Percentiles rank a stretch among this genome's conserved stretches.
phyloP scores from a whole-genome alignment of 164 flowering plant species.

The Sedum album region DNA sequence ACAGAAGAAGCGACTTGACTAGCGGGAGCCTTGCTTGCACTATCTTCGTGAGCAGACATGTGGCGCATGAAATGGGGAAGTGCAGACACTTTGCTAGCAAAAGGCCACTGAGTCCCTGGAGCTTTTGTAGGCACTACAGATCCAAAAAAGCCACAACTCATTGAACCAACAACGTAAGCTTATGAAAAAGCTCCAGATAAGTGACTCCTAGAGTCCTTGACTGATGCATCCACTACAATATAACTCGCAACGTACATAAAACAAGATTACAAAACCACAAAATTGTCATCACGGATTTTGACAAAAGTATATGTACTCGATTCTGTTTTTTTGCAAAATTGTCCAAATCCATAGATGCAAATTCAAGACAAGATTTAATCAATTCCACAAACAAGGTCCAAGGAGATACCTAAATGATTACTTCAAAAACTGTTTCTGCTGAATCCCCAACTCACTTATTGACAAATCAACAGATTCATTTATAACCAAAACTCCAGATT shows the following conservation, averaged over 20 bases:
- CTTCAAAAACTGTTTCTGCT: background rate
- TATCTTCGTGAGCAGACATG: slow-evolving; percentile 36
- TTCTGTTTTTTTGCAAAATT: too few species aligned
- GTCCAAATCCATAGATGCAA: background rate
- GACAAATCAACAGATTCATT: background rate
- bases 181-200: too few species aligned
- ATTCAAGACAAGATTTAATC: background rate
- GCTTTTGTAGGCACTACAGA: slow-evolving; percentile 29
- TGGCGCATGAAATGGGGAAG: slow-evolving; percentile 41
- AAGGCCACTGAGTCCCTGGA: slow-evolving; percentile 41
- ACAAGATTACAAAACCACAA: background rate
- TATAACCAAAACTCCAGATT: too few species aligned
- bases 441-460: background rate
- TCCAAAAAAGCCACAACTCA: background rate
- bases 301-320: too few species aligned
- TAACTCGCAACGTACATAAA: too few species aligned
- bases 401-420: background rate
- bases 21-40: slow-evolving; percentile 21
- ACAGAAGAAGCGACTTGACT: background rate
- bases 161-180: background rate
- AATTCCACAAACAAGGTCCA: background rate
- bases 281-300: too few species aligned
- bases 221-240: background rate
- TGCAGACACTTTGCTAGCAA: slow-evolving; percentile 40
- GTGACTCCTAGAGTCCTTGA: too few species aligned